These are phyloP conservation scores for Fomitopsis schrenkii DNA, from an alignment of 1,284 basidiomycete species.

Conservation along the genomic window DNA sequence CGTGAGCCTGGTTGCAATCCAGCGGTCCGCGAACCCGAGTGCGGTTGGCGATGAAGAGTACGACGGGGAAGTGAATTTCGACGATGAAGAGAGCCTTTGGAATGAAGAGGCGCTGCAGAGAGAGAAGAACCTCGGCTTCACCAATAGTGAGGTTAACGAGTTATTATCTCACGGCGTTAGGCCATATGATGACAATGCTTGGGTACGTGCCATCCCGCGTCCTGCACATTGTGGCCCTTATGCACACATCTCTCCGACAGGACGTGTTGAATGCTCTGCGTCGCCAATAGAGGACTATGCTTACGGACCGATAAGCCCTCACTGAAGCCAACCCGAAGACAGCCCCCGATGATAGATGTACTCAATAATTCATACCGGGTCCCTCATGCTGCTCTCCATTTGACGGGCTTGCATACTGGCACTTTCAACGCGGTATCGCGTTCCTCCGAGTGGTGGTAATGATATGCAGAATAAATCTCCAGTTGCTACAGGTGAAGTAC, in stretches of 20 bases:
- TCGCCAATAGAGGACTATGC: not conserved
- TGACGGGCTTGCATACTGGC: too few species aligned
- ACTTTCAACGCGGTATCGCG: not conserved
- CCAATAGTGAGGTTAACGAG: conserved; percentile 32
- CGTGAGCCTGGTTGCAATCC: not conserved
- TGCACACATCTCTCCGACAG: not conserved
- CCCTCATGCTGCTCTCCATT: too few species aligned
- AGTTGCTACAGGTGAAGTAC: not conserved
- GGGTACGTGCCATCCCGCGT: conserved; percentile 22
- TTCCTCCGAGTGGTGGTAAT: not conserved
- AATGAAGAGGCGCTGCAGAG: conserved; percentile 16
- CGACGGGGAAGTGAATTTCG: conserved; percentile 2
- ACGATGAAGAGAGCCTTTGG: not conserved
- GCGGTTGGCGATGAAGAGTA: not conserved
- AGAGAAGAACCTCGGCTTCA: conserved; percentile 30
- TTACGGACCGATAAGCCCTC: not conserved
- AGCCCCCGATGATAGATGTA: too few species aligned
- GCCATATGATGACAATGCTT: conserved; percentile 42
- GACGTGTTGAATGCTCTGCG: not conserved
- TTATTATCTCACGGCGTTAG: conserved; percentile 37
- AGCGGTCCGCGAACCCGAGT: not conserved
- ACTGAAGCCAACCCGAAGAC: not conserved
- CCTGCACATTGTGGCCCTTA: not conserved
- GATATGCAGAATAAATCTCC: not conserved
- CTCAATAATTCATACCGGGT: too few species aligned